These are phyloP conservation scores for Knoxdaviesia capensis DNA, from an alignment of 2,329 filamentous ascomycete genomes.

Conservation along the genomic window DNA sequence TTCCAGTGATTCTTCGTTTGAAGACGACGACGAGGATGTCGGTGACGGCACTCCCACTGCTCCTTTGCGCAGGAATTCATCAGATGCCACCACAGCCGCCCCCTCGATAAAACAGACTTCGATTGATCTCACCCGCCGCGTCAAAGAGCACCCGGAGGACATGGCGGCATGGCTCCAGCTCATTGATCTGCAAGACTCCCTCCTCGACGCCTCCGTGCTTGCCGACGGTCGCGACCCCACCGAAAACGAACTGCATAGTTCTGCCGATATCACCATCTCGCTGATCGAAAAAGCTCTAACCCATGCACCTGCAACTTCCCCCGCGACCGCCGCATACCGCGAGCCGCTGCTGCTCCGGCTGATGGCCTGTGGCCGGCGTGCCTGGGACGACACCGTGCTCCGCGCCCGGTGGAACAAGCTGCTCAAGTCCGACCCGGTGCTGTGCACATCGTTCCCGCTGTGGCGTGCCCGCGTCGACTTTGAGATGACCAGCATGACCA, in stretches of 20 bases:
- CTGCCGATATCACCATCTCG: conserved; percentile 61
- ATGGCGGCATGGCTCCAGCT: conserved; percentile 57
- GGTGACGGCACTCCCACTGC: too few species aligned
- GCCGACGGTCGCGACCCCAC: conserved; percentile 12
- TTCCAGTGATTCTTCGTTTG: too few species aligned
- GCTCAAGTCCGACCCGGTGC: conserved; percentile 19
- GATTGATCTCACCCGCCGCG: conserved; percentile 38
- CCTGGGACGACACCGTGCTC: conserved; percentile 49
- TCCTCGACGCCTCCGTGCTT: conserved; percentile 28
- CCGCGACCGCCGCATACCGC: conserved; percentile 22
- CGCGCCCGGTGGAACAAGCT: conserved; percentile 39
- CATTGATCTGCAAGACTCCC: conserved; percentile 55
- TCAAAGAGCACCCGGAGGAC: conserved; percentile 46
- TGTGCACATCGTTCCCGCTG: conserved; percentile 37
- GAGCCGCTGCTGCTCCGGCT: conserved; percentile 45
- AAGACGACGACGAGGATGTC: too few species aligned
- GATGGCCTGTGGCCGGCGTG: conserved; percentile 51
- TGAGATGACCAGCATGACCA: conserved; percentile 44
- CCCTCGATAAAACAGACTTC: conserved; percentile 12
- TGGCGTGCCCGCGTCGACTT: conserved; percentile 61
- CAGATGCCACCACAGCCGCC: too few species aligned
- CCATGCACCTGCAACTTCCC: conserved; percentile 14
- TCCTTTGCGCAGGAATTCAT: too few species aligned
- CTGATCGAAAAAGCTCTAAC: conserved; percentile 61
- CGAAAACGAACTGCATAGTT: conserved; percentile 41